Evolutionary conservation across 2,329 filamentous ascomycete species (phyloP), one percentile per base, ranked within the genome.

Genomic region (Ilyonectria robusta): DNA sequence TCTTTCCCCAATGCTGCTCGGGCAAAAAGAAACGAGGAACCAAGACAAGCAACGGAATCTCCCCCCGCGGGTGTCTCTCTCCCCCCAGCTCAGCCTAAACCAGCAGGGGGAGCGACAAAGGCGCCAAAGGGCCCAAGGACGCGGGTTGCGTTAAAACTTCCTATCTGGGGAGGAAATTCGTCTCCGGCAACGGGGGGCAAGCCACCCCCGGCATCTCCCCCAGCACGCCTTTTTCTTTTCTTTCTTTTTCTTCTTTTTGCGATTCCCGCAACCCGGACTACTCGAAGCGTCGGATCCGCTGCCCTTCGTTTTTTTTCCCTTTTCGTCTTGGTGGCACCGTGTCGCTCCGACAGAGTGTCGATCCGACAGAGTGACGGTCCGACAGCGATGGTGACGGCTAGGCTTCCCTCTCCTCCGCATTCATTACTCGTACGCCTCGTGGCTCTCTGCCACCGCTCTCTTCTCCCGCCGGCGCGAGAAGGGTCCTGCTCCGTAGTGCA

Each of bases 371-470:
- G 46, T 46, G 54, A 46, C 61, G 61, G 23, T 58, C 60, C 60
- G 60, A 50, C 46, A 23, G 60, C 53, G 60, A 50, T 35, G n/a
- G 60, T 33, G 44, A 63, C 44, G 42, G 60, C 5, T 26, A 26
- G 53, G 40, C 44, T 40, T 59, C 47, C 19, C 44, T 35, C 62
- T 42, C 44, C 59, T 62, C 59, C 48, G 55, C 62, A 65, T 65
- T 65, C 26, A 26, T 26, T 26, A 65, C 62, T 65, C 62, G 31
- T 59, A 55, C 54, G 19, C 50, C 50, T 51, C 17, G 17, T 48
- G 21, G 40, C 47, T 21, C 46, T 51, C 48, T 51, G 13, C 62
- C 62, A 61, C 62, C 62, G 57, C 62, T 42, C 57, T 53, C 57
- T 65, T 65, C 50, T 56, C 56, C 47, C 60, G 29, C 51, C 44